These are phyloP conservation scores for Solidago caesia DNA, from an alignment of 129 eudicot species.

Conservation along the genomic window DNA sequence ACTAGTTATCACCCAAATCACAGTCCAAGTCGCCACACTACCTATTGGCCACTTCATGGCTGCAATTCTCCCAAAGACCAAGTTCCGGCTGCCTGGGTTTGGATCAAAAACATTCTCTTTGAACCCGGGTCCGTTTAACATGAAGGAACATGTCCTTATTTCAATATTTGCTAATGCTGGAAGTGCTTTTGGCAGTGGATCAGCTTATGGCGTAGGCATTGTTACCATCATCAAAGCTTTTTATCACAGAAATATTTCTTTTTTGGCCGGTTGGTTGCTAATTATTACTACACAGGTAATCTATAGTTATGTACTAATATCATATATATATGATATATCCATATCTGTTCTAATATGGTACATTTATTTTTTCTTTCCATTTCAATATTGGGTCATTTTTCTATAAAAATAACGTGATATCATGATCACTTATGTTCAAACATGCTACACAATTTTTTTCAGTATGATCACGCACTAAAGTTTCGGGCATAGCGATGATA, in stretches of 20 bases:
- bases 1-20: slow-evolving; percentile 68
- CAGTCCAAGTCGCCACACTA: slow-evolving; percentile 74
- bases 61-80: slow-evolving; percentile 45
- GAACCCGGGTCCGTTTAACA: slow-evolving; percentile 91
- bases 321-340: neutral
- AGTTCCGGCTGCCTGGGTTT: slow-evolving; percentile 61
- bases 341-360: too few relatives aligned
- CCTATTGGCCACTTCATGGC: slow-evolving; percentile 90
- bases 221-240: slow-evolving; percentile 79
- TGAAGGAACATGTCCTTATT: slow-evolving; percentile 90
- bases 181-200: slow-evolving; percentile 82
- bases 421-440: neutral
- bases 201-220: slow-evolving; percentile 82
- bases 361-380: too few relatives aligned
- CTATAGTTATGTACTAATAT: neutral
- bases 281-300: slow-evolving; percentile 83
- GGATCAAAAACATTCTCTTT: slow-evolving; percentile 56
- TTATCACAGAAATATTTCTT: slow-evolving; percentile 66
- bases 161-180: slow-evolving; percentile 93
- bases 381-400: too few relatives aligned
- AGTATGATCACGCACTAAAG: too few relatives aligned
- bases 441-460: neutral
- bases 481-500: too few relatives aligned
- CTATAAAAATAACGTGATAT: neutral
- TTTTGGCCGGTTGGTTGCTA: slow-evolving; percentile 85